A percentile compares a stretch with the other conserved stretches of the same genome.
These are phyloP conservation scores for Zizania palustris DNA, from an alignment of 202 grass and related monocot species.

Conservation along the genomic window DNA sequence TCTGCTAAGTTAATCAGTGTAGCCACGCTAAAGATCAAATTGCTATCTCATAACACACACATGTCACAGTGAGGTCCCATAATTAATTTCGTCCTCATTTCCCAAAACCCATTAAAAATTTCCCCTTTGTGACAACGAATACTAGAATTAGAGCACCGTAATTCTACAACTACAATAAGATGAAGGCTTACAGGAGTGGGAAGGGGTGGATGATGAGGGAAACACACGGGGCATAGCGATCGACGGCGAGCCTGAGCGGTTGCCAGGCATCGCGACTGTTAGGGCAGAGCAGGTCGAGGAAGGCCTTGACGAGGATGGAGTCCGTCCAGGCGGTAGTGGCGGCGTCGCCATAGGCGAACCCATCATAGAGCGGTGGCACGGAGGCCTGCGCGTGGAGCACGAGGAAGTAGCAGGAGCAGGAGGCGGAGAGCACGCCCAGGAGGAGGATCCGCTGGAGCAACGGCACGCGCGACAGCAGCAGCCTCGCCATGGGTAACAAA, in stretches of 20 bases:
- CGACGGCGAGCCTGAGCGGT: slow-evolving; percentile 60
- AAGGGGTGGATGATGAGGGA: slow-evolving; percentile 92
- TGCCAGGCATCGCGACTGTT: slow-evolving; percentile 81
- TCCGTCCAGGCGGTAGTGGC: slow-evolving; percentile 56
- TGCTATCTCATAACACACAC: neutral
- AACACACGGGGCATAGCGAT: slow-evolving; percentile 56
- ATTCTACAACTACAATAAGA: neutral
- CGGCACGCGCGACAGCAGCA: slow-evolving; percentile 23
- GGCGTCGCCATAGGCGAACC: slow-evolving; percentile 62
- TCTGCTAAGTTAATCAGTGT: neutral
- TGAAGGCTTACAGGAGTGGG: slow-evolving; percentile 95
- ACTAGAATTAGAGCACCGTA: neutral
- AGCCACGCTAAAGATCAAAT: neutral
- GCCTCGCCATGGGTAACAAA: slow-evolving; percentile 35
- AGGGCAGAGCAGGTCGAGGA: slow-evolving; percentile 81
- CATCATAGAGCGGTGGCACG: slow-evolving; percentile 66
- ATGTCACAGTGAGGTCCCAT: neutral
- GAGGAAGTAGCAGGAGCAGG: slow-evolving; percentile 56
- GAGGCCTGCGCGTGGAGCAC: slow-evolving; percentile 57
- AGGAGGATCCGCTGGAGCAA: slow-evolving; percentile 48
- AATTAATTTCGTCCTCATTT: neutral
- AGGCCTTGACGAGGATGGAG: slow-evolving; percentile 79
- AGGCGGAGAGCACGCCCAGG: slow-evolving; percentile 33
- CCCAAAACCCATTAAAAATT: neutral
- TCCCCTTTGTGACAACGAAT: neutral